Base-by-base conservation (phyloP, 495 filamentous ascomycete genomes). In the Annulohypoxylon nitens region DNA sequence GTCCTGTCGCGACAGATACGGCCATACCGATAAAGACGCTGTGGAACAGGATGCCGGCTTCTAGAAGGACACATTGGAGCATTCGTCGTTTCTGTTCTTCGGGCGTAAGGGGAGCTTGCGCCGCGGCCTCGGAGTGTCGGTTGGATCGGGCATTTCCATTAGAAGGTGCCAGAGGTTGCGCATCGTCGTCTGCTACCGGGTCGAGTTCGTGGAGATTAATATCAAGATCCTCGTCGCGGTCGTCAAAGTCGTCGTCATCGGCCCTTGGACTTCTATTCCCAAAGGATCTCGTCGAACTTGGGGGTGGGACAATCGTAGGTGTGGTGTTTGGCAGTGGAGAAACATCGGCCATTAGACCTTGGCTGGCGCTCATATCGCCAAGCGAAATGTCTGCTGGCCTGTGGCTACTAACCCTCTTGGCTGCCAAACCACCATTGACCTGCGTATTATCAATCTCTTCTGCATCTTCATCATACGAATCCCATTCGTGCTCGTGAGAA, bases 1-100 rank as follows among this genome's bases (percentile, higher is more conserved):
- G 89, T 0, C 92, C 93, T 0, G 90, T 91, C 5, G 93, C 90
- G 8, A 95, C 93, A n/a, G 90, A 93, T 36, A 97, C 82, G 3
- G 93, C 92, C 92, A 97, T 95, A 48, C 93, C 93, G 74, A 97
- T 97, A 75, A 97, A 97, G 43, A 97, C 87, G 71, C 90, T 92
- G 81, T 97, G 93, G 75, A 95, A 95, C 2, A 97, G 83, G 71
- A 97, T 95, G 16, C 93, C 93, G 6, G 92, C 91, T 80, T 97
- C 93, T 30, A 97, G 86, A 8, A 97, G 86, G 11, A 93, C 83
- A 70, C 91, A 93, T 76, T 97, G 93, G 18, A 95, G 83, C 67
- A 94, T 86, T 64, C 91, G 88, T 16, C 90, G 88, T 59, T 84
- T 86, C 41, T 85, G 85, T 37, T 84, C 81, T 69, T 88, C 85